These are phyloP conservation scores for Candida tropicalis DNA, from an alignment of 1,139 yeast species.

Conservation along the genomic window DNA sequence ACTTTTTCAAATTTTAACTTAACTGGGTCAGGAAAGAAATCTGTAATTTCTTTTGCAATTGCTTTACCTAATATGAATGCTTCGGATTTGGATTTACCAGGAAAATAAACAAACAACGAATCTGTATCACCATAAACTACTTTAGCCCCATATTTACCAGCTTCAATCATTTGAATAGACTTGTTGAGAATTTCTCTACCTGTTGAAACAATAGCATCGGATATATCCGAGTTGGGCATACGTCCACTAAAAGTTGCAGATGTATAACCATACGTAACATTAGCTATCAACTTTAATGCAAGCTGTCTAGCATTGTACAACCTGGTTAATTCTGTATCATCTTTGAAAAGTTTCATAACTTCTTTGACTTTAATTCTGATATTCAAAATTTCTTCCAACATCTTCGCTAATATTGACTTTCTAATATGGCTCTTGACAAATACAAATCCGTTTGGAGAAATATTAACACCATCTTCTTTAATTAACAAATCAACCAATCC, in stretches of 20 bases:
- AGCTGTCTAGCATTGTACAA: constrained; percentile 77
- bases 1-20: constrained; percentile 89
- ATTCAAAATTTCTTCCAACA: constrained; percentile 81
- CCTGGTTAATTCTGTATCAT: constrained; percentile 48
- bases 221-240: constrained; percentile 95
- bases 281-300: constrained; percentile 87
- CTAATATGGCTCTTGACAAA: constrained; percentile 70
- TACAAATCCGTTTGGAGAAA: constrained; percentile 87
- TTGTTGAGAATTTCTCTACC: constrained; percentile 81
- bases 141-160: constrained; percentile 76
- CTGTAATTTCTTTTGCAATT: constrained; percentile 66
- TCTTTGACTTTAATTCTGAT: constrained; percentile 78
- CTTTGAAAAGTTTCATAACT: constrained; percentile 61
- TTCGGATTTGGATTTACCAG: constrained; percentile 74
- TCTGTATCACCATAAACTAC: constrained; percentile 98
- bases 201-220: constrained; percentile 91
- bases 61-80: constrained; percentile 77
- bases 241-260: constrained; percentile 95
- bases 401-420: constrained; percentile 74
- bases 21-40: constrained; percentile 78
- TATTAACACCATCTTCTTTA: constrained; percentile 51
- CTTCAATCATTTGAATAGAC: constrained; percentile 71
- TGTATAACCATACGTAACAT: constrained; percentile 94
- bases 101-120: constrained; percentile 85
- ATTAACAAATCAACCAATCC: constrained; percentile 59